Percentiles rank a stretch among this genome's conserved stretches.
Conservation (phyloP, 2,329 filamentous ascomycete species). For the Claviceps quebecensis region DNA sequence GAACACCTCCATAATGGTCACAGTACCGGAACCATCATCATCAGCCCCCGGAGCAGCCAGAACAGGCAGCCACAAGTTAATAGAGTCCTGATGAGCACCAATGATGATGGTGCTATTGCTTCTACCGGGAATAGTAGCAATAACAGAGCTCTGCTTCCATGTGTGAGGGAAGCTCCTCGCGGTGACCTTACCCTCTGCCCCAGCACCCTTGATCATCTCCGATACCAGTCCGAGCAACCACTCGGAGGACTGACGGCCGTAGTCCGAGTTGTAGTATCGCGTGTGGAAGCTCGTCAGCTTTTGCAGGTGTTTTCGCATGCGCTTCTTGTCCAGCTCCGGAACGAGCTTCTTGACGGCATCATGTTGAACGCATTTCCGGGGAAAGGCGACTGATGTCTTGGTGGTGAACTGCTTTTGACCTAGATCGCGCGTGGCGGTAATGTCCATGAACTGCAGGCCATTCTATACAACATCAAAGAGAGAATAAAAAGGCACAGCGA, state of each 20-base stretch:
- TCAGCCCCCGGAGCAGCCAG: conserved; percentile 86
- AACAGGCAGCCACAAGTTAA: conserved; percentile 80
- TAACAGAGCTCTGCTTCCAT: conserved; percentile 85
- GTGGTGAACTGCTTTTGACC: conserved; percentile 31
- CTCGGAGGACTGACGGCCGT: conserved; percentile 69
- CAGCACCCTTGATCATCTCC: conserved; percentile 54
- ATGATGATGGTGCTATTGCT: conserved; percentile 76
- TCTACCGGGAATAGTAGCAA: conserved; percentile 79
- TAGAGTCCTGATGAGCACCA: conserved; percentile 87
- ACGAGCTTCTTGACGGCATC: conserved; percentile 54
- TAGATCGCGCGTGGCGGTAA: conserved; percentile 56
- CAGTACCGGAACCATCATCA: conserved; percentile 83
- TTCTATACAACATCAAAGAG: conserved; percentile 38
- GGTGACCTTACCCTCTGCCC: conserved; percentile 52
- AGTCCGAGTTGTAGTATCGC: conserved; percentile 66
- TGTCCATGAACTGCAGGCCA: conserved; percentile 85
- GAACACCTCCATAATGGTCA: conserved; percentile 88
- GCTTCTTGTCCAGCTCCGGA: conserved; percentile 54
- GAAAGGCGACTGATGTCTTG: conserved; percentile 40
- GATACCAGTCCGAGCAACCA: conserved; percentile 73
- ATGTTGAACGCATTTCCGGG: conserved; percentile 49
- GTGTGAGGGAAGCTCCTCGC: conserved; percentile 65
- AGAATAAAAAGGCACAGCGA: background rate
- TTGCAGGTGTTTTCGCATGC: conserved; percentile 67
- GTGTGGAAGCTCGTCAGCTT: conserved; percentile 69